A percentile compares a stretch with the other conserved stretches of the same genome.
Evolutionary conservation across 2,329 filamentous ascomycete species (phyloP).

Genomic region (Diplodia mutila): DNA sequence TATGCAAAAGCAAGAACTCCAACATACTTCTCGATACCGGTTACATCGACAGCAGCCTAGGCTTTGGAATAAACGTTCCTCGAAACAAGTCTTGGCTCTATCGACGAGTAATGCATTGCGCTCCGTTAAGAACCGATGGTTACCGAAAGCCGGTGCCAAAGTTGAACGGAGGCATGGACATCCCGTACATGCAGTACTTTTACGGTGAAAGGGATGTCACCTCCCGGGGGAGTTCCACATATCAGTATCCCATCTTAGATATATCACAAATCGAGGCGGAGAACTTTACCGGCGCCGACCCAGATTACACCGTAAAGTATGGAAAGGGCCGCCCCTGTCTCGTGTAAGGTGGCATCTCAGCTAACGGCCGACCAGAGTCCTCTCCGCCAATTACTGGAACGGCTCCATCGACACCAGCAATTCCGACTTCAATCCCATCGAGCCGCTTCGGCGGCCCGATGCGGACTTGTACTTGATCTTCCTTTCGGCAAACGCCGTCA

Average conservation of each 20-base stretch:
- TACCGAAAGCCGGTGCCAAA: background rate
- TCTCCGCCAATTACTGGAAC: background rate
- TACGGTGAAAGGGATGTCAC: background rate
- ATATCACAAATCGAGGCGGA: background rate
- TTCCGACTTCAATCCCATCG: constrained; percentile 31
- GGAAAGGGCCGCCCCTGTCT: too few relatives aligned
- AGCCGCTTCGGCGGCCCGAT: constrained; percentile 34
- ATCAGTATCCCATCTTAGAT: background rate
- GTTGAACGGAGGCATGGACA: background rate
- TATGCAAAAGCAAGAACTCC: constrained; percentile 20
- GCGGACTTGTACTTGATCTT: constrained; percentile 40
- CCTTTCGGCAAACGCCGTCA: constrained; percentile 35
- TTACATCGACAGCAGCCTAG: constrained; percentile 27
- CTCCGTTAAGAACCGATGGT: constrained; percentile 26
- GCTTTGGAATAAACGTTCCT: constrained; percentile 32
- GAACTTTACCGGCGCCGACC: background rate
- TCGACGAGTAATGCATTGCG: constrained; percentile 25
- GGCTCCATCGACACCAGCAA: background rate
- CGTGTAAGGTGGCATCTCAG: background rate
- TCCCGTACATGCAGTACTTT: background rate
- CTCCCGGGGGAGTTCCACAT: background rate
- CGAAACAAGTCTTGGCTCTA: constrained; percentile 25
- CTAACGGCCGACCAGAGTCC: background rate
- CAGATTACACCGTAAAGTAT: constrained; percentile 5
- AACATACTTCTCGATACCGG: constrained; percentile 32